Percentiles rank a stretch among this genome's conserved stretches.
These are phyloP conservation scores for Aspergillus fructus DNA, from an alignment of 2,329 filamentous ascomycete species.

Conservation along the genomic window DNA sequence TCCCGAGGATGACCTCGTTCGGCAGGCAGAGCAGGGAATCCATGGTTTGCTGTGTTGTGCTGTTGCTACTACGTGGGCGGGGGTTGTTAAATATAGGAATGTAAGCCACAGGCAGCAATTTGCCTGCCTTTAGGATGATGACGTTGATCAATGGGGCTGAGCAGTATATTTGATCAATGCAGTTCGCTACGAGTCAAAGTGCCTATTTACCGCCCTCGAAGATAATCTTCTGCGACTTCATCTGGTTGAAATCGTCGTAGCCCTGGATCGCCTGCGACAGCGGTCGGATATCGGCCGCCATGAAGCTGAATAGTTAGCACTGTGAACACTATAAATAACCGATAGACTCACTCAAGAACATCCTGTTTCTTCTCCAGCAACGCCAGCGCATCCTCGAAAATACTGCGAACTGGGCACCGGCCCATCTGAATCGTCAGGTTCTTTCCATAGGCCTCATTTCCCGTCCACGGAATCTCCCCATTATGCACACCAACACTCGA, in stretches of 20 bases:
- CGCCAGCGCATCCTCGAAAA: constrained; percentile 64
- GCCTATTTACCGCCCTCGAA: constrained; percentile 48
- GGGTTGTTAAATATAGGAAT: not conserved
- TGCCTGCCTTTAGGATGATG: not conserved
- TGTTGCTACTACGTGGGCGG: not conserved
- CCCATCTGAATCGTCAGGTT: constrained; percentile 73
- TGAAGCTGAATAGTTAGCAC: constrained; percentile 56
- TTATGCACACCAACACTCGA: constrained; percentile 75
- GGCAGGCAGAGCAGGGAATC: not conserved
- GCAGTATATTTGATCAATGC: no score
- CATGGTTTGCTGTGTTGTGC: not conserved
- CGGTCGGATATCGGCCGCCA: constrained; percentile 72
- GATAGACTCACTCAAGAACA: constrained; percentile 58
- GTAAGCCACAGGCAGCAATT: not conserved
- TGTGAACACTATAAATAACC: not conserved
- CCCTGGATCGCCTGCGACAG: constrained; percentile 61
- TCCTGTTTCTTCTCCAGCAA: constrained; percentile 65
- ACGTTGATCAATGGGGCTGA: no score
- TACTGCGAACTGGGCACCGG: constrained; percentile 63
- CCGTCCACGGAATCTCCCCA: constrained; percentile 65
- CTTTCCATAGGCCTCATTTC: constrained; percentile 63
- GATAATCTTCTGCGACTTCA: constrained; percentile 69
- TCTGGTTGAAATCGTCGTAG: constrained; percentile 66
- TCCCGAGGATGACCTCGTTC: not conserved
- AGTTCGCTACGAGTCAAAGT: no score